phyloP scores from a whole-genome alignment of 306 rosid species.

The Castanopsis chinensis region DNA sequence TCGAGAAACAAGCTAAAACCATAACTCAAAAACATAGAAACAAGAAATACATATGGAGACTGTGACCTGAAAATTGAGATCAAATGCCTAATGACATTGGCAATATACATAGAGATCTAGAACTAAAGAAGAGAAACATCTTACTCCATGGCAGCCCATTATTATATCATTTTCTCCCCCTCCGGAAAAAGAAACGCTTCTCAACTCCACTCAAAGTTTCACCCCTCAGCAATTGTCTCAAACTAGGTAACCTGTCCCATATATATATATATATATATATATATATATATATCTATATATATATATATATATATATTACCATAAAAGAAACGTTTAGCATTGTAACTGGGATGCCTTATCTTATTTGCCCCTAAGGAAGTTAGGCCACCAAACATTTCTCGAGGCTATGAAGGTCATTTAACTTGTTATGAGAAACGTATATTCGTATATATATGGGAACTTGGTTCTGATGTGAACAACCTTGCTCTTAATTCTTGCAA shows the following conservation, averaged over 20 bases:
- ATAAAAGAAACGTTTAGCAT: neutral
- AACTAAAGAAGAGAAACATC: constrained; percentile 3
- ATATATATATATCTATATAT: constrained; percentile 9
- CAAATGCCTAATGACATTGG: neutral
- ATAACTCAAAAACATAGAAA: too few relatives aligned
- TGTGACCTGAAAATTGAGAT: neutral
- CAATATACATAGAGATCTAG: neutral
- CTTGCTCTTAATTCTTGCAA: neutral
- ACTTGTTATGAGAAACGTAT: constrained; percentile 15
- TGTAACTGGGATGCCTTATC: neutral
- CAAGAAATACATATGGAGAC: neutral
- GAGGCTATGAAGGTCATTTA: constrained; percentile 21
- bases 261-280: neutral
- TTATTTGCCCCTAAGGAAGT: constrained; percentile 8
- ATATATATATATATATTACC: constrained; percentile 7
- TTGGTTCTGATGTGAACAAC: neutral
- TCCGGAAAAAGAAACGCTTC: constrained; percentile 5
- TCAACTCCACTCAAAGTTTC: neutral
- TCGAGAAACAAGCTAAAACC: too few relatives aligned
- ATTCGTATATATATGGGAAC: neutral
- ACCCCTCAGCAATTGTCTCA: neutral
- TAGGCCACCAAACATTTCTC: constrained; percentile 1
- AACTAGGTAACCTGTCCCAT: neutral
- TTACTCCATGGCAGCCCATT: constrained; percentile 20
- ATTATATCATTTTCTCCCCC: constrained; percentile 11